Evolutionary conservation across 1,284 basidiomycete genomes (phyloP), one percentile per base, ranked within the genome.

Genomic region (Cryptococcus sp.): DNA sequence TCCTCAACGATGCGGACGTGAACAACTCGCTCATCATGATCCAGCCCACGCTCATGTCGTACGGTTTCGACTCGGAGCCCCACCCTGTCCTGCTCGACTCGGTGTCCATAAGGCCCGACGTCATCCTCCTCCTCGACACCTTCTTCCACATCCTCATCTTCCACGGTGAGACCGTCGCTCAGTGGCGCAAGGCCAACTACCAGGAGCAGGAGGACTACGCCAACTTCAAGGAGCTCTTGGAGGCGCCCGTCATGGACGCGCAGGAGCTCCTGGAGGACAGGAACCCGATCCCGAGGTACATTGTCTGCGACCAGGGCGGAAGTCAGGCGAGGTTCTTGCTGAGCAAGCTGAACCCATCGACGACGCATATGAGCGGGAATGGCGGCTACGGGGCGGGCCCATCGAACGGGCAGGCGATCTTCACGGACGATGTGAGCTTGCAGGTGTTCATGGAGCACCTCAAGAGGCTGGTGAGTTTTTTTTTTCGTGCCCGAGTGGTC

Each of bases 131-230:
- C n/a, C 87, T 99, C 61, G 96, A 99, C 74, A 98, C 96, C 3
- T 99, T 97, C 84, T 98, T 99, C 91, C 96, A 99, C 77, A 97
- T 98, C 67, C 87, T 98, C 70, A 98, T 98, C 78, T 98, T 97
- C 88, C 94, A 98, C 75, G 96, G 96, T 33, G 92, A 95, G 78
- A 93, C 93, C 16, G 84, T 98, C 53, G 93, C 95, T 0, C 89
- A 94, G 76, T 99, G 96, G 96, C 85, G 95, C 56, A 98, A 98
- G 79, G 91, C 92, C n/a, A 93, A 94, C 7, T 99, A 98, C 74
- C 96, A 98, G 73, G 94, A 99, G 9, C 94, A 98, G 78, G 95
- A 98, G 72, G 95, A 93, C 37, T 97, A 98, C 68, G 96, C 98
- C 76, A 98, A 98, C 80, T 92, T 98, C 79, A 93, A 93, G 72